Percentiles rank a stretch among this genome's conserved stretches.
Conservation (phyloP, 139 green algal genomes). For the Micractinium sp. region DNA sequence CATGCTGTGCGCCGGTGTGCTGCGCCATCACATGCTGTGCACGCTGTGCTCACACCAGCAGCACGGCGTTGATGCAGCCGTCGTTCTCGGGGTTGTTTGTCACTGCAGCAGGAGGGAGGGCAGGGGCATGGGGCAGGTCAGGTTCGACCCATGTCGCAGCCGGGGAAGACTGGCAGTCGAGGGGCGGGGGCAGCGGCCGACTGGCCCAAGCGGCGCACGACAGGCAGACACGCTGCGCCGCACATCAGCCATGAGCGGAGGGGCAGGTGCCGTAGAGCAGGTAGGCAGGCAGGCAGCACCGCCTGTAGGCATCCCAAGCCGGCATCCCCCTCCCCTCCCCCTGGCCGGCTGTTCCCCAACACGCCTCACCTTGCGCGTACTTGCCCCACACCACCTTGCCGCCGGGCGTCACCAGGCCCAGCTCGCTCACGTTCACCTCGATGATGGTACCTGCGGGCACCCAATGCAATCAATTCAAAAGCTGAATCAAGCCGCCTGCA, state of each 20-base stretch:
- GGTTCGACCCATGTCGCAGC: background rate
- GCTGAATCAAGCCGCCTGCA: too few species aligned
- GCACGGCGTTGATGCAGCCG: slow-evolving; percentile 98
- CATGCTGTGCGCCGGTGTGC: too few species aligned
- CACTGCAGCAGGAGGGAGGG: slow-evolving; percentile 50
- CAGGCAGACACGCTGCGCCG: background rate
- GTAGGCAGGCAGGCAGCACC: background rate
- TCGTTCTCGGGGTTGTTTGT: slow-evolving; percentile 99
- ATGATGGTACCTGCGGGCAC: slow-evolving; percentile 80
- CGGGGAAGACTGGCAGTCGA: background rate
- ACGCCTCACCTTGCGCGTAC: slow-evolving; percentile 88
- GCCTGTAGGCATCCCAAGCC: background rate
- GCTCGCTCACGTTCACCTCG: slow-evolving; percentile 98
- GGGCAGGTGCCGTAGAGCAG: background rate
- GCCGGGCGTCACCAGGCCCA: slow-evolving; percentile 97
- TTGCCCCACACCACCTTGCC: slow-evolving; percentile 99
- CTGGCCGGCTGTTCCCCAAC: background rate
- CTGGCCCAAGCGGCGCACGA: too few species aligned
- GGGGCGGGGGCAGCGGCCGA: background rate
- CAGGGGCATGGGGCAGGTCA: background rate
- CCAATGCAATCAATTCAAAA: too few species aligned
- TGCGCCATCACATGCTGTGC: too few species aligned
- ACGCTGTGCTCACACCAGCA: slow-evolving; percentile 85
- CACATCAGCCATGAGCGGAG: too few species aligned
- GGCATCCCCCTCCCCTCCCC: too few species aligned